Base-by-base conservation (phyloP, 2,329 filamentous ascomycete species). In the Fonsecaea erecta region DNA sequence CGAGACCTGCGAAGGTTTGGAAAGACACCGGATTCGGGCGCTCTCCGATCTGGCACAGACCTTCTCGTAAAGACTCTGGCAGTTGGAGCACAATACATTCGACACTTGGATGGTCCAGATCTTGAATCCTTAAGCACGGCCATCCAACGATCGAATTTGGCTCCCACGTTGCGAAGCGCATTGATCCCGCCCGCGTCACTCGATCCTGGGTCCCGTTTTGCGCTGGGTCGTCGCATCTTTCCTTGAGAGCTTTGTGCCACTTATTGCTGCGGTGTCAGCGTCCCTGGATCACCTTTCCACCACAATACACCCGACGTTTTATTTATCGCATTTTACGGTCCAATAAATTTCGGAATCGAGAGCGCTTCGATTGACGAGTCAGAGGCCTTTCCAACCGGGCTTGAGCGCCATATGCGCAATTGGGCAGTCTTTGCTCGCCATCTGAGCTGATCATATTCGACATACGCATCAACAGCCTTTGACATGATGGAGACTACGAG, bases 401-500 rank as follows among this genome's bases (percentile, higher is more conserved):
- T 59, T 32, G 34, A 64, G 56, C 52, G 32, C 62, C 62, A 61
- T 67, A 69, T 69, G 67, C 62, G 61, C 54, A 18, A 56, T 34
- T 48, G 28, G 52, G 59, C 62, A 59, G 28, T 55, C 32, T 59
- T 34, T 63, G 59, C 59, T 60, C 43, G 62, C 55, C 57, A 59
- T 58, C 53, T 63, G 55, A 58, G 59, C 60, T 65, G 58, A 58
- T 64, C 58, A 64, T 43, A 64, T 60, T 64, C 52, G 53, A 64
- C 56, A 58, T 62, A 65, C 56, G 64, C 60, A 52, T 65, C 60
- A 35, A 56, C 46, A 28, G n/a, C 11, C 37, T 21, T 46, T 40
- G 24, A 26, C 65, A 71, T 28, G 16, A 81, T 81, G 79, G 79
- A 80, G 62, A 69, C 78, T 26, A 69, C 66, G 32, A 71, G 77